Conservation (phyloP, 2,329 filamentous ascomycete genomes). For the Aspergillus terreus region DNA sequence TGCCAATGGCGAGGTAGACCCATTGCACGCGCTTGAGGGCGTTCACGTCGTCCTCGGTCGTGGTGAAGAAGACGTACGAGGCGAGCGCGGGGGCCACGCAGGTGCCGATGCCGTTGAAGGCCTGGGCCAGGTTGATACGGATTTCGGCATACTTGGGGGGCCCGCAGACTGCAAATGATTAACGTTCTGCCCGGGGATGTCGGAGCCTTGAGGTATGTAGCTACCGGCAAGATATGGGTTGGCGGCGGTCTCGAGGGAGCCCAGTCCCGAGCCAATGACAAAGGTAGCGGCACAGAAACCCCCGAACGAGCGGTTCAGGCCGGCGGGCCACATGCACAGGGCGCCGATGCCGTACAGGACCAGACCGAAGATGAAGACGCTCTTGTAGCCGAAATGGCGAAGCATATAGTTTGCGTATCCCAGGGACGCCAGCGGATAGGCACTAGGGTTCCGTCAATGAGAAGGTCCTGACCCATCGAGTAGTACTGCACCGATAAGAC, state of each 20-base stretch:
- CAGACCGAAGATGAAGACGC: constrained; percentile 73
- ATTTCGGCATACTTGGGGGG: constrained; percentile 71
- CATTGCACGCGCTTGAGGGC: constrained; percentile 69
- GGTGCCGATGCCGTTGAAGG: constrained; percentile 72
- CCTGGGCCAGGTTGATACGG: constrained; percentile 72
- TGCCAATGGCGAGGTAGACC: constrained; percentile 75
- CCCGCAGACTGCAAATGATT: constrained; percentile 57
- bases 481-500: not conserved
- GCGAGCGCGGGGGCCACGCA: constrained; percentile 71
- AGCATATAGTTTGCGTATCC: constrained; percentile 59
- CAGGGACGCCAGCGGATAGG: constrained; percentile 53
- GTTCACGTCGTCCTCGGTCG: constrained; percentile 54
- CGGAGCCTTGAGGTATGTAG: too few relatives aligned
- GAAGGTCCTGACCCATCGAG: too few relatives aligned
- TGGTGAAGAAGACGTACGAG: constrained; percentile 68
- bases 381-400: constrained; percentile 72
- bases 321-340: constrained; percentile 81
- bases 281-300: constrained; percentile 71
- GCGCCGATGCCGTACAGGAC: constrained; percentile 67
- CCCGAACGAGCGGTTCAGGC: constrained; percentile 66
- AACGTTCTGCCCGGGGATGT: not conserved
- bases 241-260: constrained; percentile 72
- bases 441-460: constrained; percentile 27
- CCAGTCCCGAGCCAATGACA: constrained; percentile 69
- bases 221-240: constrained; percentile 68